These are phyloP conservation scores for Millerozyma miso DNA, from an alignment of 805 yeast genomes.

Conservation along the genomic window DNA sequence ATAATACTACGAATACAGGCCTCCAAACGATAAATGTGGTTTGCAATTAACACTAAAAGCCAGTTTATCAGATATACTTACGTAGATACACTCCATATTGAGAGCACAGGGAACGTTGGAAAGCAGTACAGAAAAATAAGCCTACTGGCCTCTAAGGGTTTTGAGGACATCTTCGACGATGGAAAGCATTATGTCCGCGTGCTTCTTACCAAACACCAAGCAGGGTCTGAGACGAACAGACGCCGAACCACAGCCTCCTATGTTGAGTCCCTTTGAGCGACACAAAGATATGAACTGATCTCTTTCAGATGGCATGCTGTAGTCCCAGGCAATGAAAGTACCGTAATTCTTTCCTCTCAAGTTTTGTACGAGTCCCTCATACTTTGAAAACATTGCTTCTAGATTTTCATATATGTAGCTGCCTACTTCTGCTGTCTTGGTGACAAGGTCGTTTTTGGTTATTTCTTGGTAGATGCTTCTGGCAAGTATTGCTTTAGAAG, in stretches of 20 bases:
- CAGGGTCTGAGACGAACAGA: conserved; percentile 64
- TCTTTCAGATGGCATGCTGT: conserved; percentile 40
- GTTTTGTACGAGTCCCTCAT: conserved; percentile 41
- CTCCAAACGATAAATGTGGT: no score
- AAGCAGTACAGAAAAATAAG: no score
- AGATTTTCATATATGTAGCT: conserved; percentile 47
- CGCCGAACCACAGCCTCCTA: conserved; percentile 63
- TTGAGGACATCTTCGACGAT: conserved; percentile 26
- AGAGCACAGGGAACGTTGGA: no score
- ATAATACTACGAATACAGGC: no score
- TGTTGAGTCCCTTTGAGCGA: conserved; percentile 54
- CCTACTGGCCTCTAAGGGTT: neutral
- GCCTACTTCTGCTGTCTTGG: conserved; percentile 49
- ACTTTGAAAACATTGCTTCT: conserved; percentile 31
- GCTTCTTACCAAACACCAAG: conserved; percentile 56
- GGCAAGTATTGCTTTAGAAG: conserved; percentile 70
- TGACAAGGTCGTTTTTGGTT: conserved; percentile 44
- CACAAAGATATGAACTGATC: conserved; percentile 41
- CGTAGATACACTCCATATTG: no score
- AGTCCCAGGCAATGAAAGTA: conserved; percentile 64
- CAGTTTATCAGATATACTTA: no score
- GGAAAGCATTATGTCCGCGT: conserved; percentile 54
- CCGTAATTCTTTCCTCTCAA: conserved; percentile 63
- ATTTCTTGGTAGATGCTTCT: conserved; percentile 56
- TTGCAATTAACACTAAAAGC: no score